A percentile compares a stretch with the other conserved stretches of the same genome.
Evolutionary conservation across 2,329 filamentous ascomycete species (phyloP).

Genomic region (Fusarium stilboides): DNA sequence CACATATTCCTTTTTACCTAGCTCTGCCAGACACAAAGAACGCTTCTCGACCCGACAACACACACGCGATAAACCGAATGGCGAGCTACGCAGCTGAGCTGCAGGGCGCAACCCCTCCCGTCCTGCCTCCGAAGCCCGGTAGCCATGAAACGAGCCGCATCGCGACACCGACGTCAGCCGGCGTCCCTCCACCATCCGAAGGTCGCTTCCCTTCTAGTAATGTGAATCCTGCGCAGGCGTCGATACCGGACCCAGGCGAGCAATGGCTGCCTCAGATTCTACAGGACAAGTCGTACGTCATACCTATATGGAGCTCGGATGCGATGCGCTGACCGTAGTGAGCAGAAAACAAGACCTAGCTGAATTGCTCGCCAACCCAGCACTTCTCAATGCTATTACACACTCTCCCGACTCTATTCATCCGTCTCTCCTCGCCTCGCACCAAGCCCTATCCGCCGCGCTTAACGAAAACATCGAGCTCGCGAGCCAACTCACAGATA

Average conservation of each 20-base stretch:
- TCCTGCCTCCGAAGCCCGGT: conserved; percentile 79
- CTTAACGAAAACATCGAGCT: conserved; percentile 81
- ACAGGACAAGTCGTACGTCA: conserved; percentile 83
- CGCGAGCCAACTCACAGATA: conserved; percentile 72
- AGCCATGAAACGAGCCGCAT: conserved; percentile 78
- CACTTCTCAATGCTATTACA: conserved; percentile 81
- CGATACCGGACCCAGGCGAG: conserved; percentile 72
- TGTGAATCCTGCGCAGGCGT: conserved; percentile 51
- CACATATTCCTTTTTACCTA: not conserved
- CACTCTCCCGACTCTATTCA: conserved; percentile 78
- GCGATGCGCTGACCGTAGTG: conserved; percentile 26
- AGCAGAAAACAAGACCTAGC: conserved; percentile 83
- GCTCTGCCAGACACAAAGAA: not conserved
- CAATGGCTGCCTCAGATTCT: conserved; percentile 85
- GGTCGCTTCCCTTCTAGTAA: conserved; percentile 33
- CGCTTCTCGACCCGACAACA: not conserved
- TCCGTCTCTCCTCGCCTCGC: conserved; percentile 77
- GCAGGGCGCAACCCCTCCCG: conserved; percentile 66
- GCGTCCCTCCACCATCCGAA: conserved; percentile 62
- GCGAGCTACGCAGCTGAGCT: conserved; percentile 51
- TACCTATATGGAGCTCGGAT: conserved; percentile 45
- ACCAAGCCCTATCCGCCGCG: conserved; percentile 74
- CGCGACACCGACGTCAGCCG: conserved; percentile 71
- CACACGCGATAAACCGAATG: conserved; percentile 39
- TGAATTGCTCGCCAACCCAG: conserved; percentile 74